Evolutionary conservation across 768 basidiomycete genomes (phyloP).

Genomic region (Roridomyces roridus): DNA sequence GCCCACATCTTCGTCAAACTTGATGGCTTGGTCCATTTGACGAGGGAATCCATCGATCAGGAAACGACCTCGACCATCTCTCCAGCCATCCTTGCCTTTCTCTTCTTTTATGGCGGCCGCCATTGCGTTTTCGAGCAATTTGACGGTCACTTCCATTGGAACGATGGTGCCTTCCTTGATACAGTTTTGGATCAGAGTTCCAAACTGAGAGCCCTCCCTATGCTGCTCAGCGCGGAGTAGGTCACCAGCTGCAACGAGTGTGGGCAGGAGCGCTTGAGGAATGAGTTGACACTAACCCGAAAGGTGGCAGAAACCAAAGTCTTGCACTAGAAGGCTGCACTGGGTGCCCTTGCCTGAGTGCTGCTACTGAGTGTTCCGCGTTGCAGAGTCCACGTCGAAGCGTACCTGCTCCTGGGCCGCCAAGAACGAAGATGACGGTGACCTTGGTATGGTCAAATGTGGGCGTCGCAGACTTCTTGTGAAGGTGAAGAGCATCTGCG

Average conservation of each 20-base stretch:
- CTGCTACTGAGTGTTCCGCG: neutral
- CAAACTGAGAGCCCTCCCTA: conserved; percentile 83
- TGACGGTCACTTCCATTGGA: conserved; percentile 96
- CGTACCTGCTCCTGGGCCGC: conserved; percentile 93
- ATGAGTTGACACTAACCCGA: conserved; percentile 64
- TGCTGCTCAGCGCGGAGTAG: conserved; percentile 93
- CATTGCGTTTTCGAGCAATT: conserved; percentile 95
- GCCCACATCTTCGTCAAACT: conserved; percentile 85
- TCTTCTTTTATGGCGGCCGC: conserved; percentile 54
- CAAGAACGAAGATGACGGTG: conserved; percentile 92
- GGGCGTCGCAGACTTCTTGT: conserved; percentile 37
- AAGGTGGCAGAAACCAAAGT: conserved; percentile 90
- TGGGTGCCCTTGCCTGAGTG: conserved; percentile 94
- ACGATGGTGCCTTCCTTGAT: conserved; percentile 95
- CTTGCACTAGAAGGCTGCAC: conserved; percentile 81
- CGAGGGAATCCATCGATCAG: conserved; percentile 97
- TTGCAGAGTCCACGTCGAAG: conserved; percentile 1
- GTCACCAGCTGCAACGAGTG: conserved; percentile 78
- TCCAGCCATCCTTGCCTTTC: conserved; percentile 63
- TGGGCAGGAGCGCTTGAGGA: conserved; percentile 9
- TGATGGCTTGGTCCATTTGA: conserved; percentile 96
- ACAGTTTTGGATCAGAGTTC: conserved; percentile 82
- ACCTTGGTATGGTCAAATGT: conserved; percentile 77
- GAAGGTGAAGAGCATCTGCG: conserved; percentile 39
- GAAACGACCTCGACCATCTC: conserved; percentile 79